Evolutionary conservation across 1,284 basidiomycete genomes (phyloP).

Genomic region (Ceratobasidium sp.): DNA sequence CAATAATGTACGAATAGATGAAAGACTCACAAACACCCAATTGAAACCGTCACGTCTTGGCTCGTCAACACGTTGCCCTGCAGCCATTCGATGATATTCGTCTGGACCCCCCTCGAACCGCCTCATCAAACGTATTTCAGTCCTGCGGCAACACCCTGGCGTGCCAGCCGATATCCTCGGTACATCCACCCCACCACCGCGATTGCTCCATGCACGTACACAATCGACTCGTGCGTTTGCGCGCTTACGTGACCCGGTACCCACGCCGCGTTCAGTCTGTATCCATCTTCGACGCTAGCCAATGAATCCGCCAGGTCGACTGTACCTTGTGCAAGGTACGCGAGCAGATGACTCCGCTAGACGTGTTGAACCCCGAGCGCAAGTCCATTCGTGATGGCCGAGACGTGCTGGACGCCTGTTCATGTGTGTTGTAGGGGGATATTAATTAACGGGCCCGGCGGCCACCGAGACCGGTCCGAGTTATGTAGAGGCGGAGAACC

Average conservation of each 20-base stretch:
- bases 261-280: constrained; percentile 67
- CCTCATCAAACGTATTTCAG: constrained; percentile 78
- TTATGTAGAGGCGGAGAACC: too few species aligned
- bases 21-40: constrained; percentile 73
- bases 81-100: constrained; percentile 86
- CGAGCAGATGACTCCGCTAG: constrained; percentile 81
- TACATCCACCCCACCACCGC: constrained; percentile 87
- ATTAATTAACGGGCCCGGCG: constrained; percentile 82
- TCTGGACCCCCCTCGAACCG: constrained; percentile 79
- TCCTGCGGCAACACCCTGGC: constrained; percentile 78
- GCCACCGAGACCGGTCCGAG: constrained; percentile 62
- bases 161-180: too few species aligned
- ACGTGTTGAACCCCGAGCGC: constrained; percentile 78
- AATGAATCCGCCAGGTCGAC: constrained; percentile 70
- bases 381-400: constrained; percentile 75
- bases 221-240: constrained; percentile 81
- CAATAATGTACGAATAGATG: constrained; percentile 46
- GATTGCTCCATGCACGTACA: constrained; percentile 88
- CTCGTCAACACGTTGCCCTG: constrained; percentile 90
- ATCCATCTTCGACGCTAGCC: constrained; percentile 63
- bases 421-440: constrained; percentile 75
- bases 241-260: constrained; percentile 80
- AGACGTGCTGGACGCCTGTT: constrained; percentile 80
- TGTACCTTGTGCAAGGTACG: constrained; percentile 83
- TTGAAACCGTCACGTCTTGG: constrained; percentile 81